Evolutionary conservation across 148 eudicot genomes (phyloP), one percentile per base, ranked within the genome.

Genomic region (Talinum fruticosum): DNA sequence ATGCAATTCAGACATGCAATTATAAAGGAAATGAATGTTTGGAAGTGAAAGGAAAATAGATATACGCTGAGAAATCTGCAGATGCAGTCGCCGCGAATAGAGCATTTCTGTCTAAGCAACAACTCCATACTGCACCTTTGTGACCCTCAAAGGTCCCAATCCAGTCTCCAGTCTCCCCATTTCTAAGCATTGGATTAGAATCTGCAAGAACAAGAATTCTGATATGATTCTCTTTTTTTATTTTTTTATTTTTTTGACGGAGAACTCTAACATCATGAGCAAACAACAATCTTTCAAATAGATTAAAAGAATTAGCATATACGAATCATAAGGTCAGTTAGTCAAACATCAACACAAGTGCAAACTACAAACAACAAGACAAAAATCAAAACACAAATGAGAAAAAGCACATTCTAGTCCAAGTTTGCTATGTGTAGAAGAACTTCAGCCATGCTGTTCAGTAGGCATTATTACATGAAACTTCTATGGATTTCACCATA

Each of bases 121-220:
- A 91, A 84, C 96, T 91, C 97, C 97, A 93, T 10, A 93, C 97
- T 72, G 97, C 97, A 73, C 97, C 97, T 86, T 93, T 93, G 79
- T 93, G 97, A 29, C 97, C 97, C 85, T 91, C 87, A 82, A 93
- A 93, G 30, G 97, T 93, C 76, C 97, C 97, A 83, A 93, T 89
- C 97, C 97, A 93, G 72, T 93, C 97, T 76, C 97, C 97, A 76
- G 96, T 91, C 76, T 93, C 96, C 45, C 97, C 97, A 82, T 93
- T 93, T 87, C 97, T 88, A 41, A 93, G 92, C 97, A 93, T 93
- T 6, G 97, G 97, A 59, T 75, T 91, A 68, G 96, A 93, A 88
- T 93, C 97, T 93, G 77, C 75, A 75, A 24, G 28, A 76, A 6
- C n/a, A n/a, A n/a, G n/a, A n/a, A n/a, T n/a, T n/a, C n/a, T n/a